Evolutionary conservation across 108 stramenopile species (phyloP).

Genomic region (Fragilariopsis cylindrus): DNA sequence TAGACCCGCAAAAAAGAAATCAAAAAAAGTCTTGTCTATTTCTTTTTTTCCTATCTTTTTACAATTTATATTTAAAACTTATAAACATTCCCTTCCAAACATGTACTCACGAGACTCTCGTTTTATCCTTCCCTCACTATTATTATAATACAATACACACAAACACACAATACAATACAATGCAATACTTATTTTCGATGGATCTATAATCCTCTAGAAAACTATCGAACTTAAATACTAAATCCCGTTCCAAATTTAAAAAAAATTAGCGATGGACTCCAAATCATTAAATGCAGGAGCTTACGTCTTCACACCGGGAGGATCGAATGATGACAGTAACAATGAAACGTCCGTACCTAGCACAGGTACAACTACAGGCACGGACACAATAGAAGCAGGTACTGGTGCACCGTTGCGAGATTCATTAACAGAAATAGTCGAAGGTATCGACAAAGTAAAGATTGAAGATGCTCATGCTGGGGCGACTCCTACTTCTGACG

Average conservation of each 20-base stretch:
- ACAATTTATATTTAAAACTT: neutral
- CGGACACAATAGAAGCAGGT: neutral
- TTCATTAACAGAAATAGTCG: constrained; percentile 12
- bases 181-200: too few relatives aligned
- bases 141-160: neutral
- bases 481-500: neutral
- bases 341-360: too few relatives aligned
- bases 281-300: constrained; percentile 29
- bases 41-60: neutral
- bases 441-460: constrained; percentile 26
- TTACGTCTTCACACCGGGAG: constrained; percentile 16
- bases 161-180: neutral
- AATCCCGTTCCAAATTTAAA: neutral
- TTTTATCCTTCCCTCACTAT: constrained; percentile 1
- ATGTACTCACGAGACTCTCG: neutral
- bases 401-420: neutral
- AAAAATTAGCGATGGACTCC: constrained; percentile 1
- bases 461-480: constrained; percentile 15
- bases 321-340: too few relatives aligned
- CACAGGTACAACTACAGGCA: too few relatives aligned
- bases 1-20: neutral
- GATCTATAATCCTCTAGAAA: too few relatives aligned
- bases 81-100: neutral
- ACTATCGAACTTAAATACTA: too few relatives aligned
- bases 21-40: neutral